Conservation (phyloP, 257 asterid species). For the Gynochthodes officinalis region DNA sequence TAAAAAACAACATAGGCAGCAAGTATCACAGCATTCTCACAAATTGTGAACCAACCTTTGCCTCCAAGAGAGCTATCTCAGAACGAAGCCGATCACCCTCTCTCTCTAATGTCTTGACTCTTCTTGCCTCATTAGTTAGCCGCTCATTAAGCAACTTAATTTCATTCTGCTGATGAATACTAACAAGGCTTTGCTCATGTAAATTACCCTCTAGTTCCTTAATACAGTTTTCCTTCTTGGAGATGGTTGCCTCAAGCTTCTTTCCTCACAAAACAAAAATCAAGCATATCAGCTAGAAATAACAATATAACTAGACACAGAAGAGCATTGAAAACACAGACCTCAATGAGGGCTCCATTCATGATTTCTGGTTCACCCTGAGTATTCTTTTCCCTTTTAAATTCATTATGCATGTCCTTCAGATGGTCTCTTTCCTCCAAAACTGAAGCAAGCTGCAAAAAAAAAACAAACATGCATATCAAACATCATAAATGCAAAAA, state of each 20-base stretch:
- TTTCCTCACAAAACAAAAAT: slow-evolving; percentile 32
- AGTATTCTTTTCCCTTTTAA: slow-evolving; percentile 45
- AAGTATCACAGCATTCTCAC: slow-evolving; percentile 2
- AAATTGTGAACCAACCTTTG: slow-evolving; percentile 63
- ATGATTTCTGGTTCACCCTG: slow-evolving; percentile 50
- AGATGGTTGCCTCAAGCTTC: slow-evolving; percentile 83
- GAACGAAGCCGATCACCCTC: slow-evolving; percentile 87
- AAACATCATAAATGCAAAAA: slow-evolving; percentile 22
- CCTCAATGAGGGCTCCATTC: slow-evolving; percentile 58
- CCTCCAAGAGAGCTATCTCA: slow-evolving; percentile 87
- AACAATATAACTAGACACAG: slow-evolving; percentile 2
- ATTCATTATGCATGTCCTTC: slow-evolving; percentile 41
- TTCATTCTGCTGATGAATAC: slow-evolving; percentile 64
- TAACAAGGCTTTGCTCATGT: slow-evolving; percentile 51
- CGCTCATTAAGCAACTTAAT: slow-evolving; percentile 71
- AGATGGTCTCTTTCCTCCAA: slow-evolving; percentile 72
- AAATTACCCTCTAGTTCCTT: slow-evolving; percentile 68
- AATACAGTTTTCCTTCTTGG: slow-evolving; percentile 65
- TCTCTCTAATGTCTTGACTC: slow-evolving; percentile 86
- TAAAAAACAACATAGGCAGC: neutral
- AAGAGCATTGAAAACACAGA: slow-evolving; percentile 21
- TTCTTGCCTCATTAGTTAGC: slow-evolving; percentile 70
- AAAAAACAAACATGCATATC: slow-evolving; percentile 19
- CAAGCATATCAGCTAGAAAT: slow-evolving; percentile 7
- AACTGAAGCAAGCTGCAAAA: slow-evolving; percentile 56